Conservation (phyloP, 2,329 filamentous ascomycete genomes). For the Xylariaceae sp. region DNA sequence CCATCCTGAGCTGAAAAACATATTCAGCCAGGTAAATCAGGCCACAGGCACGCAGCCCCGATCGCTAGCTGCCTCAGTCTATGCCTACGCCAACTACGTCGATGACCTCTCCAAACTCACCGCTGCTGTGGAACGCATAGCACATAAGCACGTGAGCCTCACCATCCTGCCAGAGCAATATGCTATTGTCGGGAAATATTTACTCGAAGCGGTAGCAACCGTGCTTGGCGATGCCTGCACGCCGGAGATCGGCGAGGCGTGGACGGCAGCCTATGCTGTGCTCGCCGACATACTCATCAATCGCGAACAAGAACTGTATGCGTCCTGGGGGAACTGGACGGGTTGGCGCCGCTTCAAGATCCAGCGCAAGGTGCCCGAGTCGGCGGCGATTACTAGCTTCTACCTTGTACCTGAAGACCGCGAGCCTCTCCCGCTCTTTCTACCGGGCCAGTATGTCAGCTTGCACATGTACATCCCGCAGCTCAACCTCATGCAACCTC, state of each 20-base stretch:
- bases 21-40: slow-evolving; percentile 75
- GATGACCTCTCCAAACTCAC: slow-evolving; percentile 66
- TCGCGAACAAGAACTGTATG: slow-evolving; percentile 65
- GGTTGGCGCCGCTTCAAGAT: slow-evolving; percentile 60
- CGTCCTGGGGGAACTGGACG: slow-evolving; percentile 46
- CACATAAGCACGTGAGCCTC: slow-evolving; percentile 76
- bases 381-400: slow-evolving; percentile 65
- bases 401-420: slow-evolving; percentile 69
- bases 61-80: slow-evolving; percentile 70
- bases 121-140: slow-evolving; percentile 66
- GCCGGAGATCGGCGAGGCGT: slow-evolving; percentile 67
- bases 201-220: slow-evolving; percentile 67
- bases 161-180: slow-evolving; percentile 72
- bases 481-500: slow-evolving; percentile 66
- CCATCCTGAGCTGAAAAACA: slow-evolving; percentile 66
- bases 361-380: slow-evolving; percentile 62
- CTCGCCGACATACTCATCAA: slow-evolving; percentile 72
- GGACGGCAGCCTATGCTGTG: slow-evolving; percentile 71
- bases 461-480: slow-evolving; percentile 63
- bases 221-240: slow-evolving; percentile 71
- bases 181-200: slow-evolving; percentile 66
- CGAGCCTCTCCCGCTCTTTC: slow-evolving; percentile 58
- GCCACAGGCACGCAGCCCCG: slow-evolving; percentile 66
- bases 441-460: slow-evolving; percentile 75
- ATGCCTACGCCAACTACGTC: slow-evolving; percentile 74